These are phyloP conservation scores for Stagonosporopsis rhizophila DNA, from an alignment of 2,329 filamentous ascomycete species.

Conservation along the genomic window DNA sequence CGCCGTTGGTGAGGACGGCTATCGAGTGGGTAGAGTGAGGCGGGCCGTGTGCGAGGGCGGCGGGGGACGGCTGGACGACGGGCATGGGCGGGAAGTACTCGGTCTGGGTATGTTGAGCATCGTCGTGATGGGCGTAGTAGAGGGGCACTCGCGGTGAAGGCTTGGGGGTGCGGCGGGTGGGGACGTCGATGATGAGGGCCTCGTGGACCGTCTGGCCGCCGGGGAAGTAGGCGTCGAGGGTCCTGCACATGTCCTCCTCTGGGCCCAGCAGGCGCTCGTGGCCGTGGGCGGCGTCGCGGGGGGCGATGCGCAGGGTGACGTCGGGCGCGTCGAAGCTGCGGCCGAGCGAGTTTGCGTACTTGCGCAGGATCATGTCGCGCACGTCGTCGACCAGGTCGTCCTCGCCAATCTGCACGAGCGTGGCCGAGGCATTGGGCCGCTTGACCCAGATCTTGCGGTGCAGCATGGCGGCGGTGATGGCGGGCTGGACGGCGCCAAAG, in stretches of 20 bases:
- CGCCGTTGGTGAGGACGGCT: constrained; percentile 74
- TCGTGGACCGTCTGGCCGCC: constrained; percentile 88
- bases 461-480: constrained; percentile 45
- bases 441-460: constrained; percentile 94
- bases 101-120: constrained; percentile 70
- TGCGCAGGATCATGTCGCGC: constrained; percentile 87
- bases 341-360: constrained; percentile 93
- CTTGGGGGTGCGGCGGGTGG: constrained; percentile 76
- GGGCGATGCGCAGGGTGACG: constrained; percentile 76
- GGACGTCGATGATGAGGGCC: constrained; percentile 88
- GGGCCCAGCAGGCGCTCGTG: constrained; percentile 77
- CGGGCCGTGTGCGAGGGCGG: constrained; percentile 46
- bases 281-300: constrained; percentile 65
- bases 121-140: constrained; percentile 66
- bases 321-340: constrained; percentile 90
- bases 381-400: constrained; percentile 95
- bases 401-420: constrained; percentile 82
- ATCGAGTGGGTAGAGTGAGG: constrained; percentile 66
- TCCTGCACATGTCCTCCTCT: constrained; percentile 81
- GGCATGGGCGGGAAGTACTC: constrained; percentile 84
- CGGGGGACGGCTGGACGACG: constrained; percentile 51
- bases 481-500: constrained; percentile 42
- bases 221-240: constrained; percentile 82
- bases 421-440: constrained; percentile 83
- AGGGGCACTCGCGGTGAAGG: constrained; percentile 71